Evolutionary conservation across 2,329 filamentous ascomycete species (phyloP).

Genomic region (Rutstroemia sp.): DNA sequence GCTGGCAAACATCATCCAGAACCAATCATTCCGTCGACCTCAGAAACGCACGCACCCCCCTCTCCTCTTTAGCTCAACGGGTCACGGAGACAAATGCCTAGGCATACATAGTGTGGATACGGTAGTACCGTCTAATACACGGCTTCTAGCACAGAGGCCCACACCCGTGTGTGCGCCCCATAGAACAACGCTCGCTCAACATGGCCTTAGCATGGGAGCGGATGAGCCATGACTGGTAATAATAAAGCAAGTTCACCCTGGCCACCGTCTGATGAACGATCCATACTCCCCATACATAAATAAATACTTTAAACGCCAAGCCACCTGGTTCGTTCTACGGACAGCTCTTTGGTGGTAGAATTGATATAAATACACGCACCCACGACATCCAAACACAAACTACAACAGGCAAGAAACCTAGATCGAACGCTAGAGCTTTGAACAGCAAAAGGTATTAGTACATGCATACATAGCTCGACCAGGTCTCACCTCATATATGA

Average conservation of each 20-base stretch:
- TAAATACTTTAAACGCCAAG: too few species aligned
- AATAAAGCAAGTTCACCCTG: conserved; percentile 5
- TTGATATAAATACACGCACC: too few species aligned
- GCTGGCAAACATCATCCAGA: background rate
- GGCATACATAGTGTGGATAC: conserved; percentile 5
- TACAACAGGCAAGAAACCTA: too few species aligned
- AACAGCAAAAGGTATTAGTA: too few species aligned
- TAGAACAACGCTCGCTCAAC: conserved; percentile 7
- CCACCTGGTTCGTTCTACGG: too few species aligned
- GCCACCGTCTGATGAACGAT: conserved; percentile 1
- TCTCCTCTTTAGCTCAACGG: too few species aligned
- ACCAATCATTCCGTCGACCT: background rate
- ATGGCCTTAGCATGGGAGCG: conserved; percentile 8
- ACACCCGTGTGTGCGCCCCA: conserved; percentile 7
- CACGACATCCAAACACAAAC: too few species aligned
- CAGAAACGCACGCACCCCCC: background rate
- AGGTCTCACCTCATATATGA: too few species aligned
- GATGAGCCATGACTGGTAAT: conserved; percentile 8
- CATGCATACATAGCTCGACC: too few species aligned
- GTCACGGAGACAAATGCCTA: conserved; percentile 19
- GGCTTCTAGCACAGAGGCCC: conserved; percentile 9
- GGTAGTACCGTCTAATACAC: conserved; percentile 18
- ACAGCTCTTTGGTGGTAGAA: too few species aligned
- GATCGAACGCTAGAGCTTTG: too few species aligned
- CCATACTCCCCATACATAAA: background rate